Evolutionary conservation across 1,284 basidiomycete species (phyloP).

Genomic region (Puccinia coronata): DNA sequence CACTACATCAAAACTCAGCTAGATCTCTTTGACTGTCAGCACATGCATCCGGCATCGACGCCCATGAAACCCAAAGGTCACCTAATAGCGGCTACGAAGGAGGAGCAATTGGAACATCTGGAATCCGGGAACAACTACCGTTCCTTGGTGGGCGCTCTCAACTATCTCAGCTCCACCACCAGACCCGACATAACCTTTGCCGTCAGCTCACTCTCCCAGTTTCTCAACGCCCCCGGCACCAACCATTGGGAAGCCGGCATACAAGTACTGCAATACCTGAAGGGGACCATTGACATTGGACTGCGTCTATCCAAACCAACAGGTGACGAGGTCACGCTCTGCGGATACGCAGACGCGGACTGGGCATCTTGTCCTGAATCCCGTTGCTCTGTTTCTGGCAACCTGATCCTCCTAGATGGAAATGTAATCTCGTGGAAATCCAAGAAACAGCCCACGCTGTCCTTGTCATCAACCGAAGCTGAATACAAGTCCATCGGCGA

Average conservation of each 20-base stretch:
- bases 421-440: conserved; percentile 61
- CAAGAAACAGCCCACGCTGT: conserved; percentile 59
- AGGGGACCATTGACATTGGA: conserved; percentile 56
- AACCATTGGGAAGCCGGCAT: not conserved
- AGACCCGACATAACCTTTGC: not conserved
- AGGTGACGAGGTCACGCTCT: conserved; percentile 51
- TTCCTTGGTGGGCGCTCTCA: not conserved
- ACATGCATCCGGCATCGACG: not conserved
- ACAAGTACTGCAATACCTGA: not conserved
- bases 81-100: too few relatives aligned
- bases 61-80: not conserved
- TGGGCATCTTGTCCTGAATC: conserved; percentile 58
- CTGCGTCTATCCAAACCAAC: conserved; percentile 54
- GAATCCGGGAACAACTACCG: not conserved
- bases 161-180: not conserved
- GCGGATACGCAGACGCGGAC: conserved; percentile 62
- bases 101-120: too few relatives aligned
- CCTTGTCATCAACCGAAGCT: conserved; percentile 60
- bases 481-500: conserved; percentile 64
- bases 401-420: conserved; percentile 57
- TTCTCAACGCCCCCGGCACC: not conserved
- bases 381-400: conserved; percentile 60
- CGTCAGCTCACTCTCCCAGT: not conserved
- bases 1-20: conserved; percentile 1
- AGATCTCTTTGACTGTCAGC: not conserved